These are phyloP conservation scores for Prunus mira DNA, from an alignment of 306 rosid genomes.

Conservation along the genomic window DNA sequence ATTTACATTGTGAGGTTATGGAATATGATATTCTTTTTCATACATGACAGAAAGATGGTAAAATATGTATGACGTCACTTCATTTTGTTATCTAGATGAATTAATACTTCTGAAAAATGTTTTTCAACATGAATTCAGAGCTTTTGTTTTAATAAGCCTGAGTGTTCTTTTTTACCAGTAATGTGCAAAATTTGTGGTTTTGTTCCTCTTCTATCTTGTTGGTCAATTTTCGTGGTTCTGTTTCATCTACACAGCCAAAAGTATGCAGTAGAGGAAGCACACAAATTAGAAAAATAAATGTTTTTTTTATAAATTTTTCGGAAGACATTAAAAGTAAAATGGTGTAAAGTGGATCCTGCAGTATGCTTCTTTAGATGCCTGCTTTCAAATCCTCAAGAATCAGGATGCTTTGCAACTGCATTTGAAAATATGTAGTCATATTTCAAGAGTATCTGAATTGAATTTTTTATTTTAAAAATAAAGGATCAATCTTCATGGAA, in stretches of 20 bases:
- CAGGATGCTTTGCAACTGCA: not conserved
- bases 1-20: conserved; percentile 89
- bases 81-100: not conserved
- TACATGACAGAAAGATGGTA: conserved; percentile 11
- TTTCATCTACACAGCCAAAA: not conserved
- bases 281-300: not conserved
- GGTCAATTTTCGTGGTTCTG: not conserved
- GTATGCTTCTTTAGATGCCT: not conserved
- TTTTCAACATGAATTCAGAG: not conserved
- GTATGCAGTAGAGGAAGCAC: not conserved
- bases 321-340: not conserved
- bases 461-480: conserved; percentile 10
- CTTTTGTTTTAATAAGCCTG: not conserved
- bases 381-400: not conserved
- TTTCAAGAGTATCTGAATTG: conserved; percentile 9
- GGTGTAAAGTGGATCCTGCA: not conserved
- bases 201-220: not conserved
- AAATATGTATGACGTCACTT: not conserved
- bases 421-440: not conserved
- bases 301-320: not conserved
- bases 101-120: not conserved
- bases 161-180: not conserved
- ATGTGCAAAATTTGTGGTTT: not conserved
- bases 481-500: conserved; percentile 1
- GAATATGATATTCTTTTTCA: conserved; percentile 19